phyloP scores from a whole-genome alignment of 352 stramenopile genomes.

The Phytophthora multivora region DNA sequence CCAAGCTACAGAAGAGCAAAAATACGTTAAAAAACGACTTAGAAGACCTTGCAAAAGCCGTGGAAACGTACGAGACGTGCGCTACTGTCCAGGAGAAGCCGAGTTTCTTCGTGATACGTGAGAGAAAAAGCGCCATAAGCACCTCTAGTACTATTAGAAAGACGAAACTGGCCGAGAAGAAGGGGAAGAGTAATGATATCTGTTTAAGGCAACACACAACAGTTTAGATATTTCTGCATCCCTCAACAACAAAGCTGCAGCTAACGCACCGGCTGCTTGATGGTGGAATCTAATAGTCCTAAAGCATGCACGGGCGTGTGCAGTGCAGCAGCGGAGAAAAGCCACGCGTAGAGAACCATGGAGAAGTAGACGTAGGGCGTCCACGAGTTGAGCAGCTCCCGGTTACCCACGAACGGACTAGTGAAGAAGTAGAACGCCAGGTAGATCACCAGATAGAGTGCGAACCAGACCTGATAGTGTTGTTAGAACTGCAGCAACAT shows the following conservation, averaged over 20 bases:
- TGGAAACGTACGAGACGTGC: slow-evolving; percentile 64
- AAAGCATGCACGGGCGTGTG: slow-evolving; percentile 77
- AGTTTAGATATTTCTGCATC: not conserved
- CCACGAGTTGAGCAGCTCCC: slow-evolving; percentile 84
- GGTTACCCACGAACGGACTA: slow-evolving; percentile 85
- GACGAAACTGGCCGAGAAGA: slow-evolving; percentile 84
- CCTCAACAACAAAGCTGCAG: not conserved
- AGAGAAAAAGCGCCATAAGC: slow-evolving; percentile 67
- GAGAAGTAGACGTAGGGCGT: slow-evolving; percentile 89
- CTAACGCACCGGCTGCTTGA: slow-evolving; percentile 79
- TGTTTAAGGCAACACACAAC: not conserved
- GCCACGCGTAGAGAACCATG: slow-evolving; percentile 86
- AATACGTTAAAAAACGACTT: no score
- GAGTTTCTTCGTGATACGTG: slow-evolving; percentile 53
- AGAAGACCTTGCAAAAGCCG: not conserved
- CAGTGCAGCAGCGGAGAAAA: slow-evolving; percentile 74
- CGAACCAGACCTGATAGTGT: slow-evolving; percentile 71
- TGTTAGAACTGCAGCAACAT: not conserved
- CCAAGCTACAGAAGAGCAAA: slow-evolving; percentile 36
- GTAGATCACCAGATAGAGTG: slow-evolving; percentile 80
- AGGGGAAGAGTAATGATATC: slow-evolving; percentile 87
- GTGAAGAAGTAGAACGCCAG: slow-evolving; percentile 91
- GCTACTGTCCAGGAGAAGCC: slow-evolving; percentile 68
- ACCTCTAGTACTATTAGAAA: slow-evolving; percentile 78
- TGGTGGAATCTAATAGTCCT: slow-evolving; percentile 76